Evolutionary conservation across 169 alveolate genomes (phyloP), one percentile per base, ranked within the genome.

Genomic region (Eimeria necatrix): DNA sequence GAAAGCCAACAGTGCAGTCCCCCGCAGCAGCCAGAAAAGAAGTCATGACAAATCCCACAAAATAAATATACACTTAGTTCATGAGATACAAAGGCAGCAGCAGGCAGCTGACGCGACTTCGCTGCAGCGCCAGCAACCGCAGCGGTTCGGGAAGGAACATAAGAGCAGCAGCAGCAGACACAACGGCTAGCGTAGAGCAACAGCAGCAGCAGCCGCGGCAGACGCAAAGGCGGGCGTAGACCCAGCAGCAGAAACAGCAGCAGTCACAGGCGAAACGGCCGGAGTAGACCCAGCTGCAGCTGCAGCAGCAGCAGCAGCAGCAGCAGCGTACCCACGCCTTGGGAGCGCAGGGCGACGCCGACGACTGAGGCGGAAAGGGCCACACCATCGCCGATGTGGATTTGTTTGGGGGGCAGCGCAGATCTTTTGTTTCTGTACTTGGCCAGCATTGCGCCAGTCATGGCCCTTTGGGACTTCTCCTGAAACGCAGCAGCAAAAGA

Each of bases 361-460:
- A 71, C 83, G 0, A 86, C 70, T 4, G 93, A 86, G 14, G 93
- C 71, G 49, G 85, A 64, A 70, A 86, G 93, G 24, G 93, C 93
- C 18, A 86, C 52, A 8, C 68, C 84, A 64, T 32, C 59, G 48
- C 68, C 93, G 46, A 86, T 73, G 41, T 86, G 93, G 26, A 86
- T 73, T 24, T 86, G 93, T 48, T 86, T 56, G 4, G 93, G 93
- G 22, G 93, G 85, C n/a, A 86, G 81, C 22, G 46, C 20, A 2
- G 93, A 48, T 53, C 73, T 61, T 22, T 73, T 41, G 48, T 52
- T 73, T 48, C 84, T 41, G 48, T 86, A 86, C 20, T 86, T 86
- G n/a, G 73, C 84, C 10, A 86, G 68, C 51, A 73, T 48, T 7
- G 41, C 26, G 4, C 93, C 93, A 52, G 83, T 56, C 6, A 86